These are phyloP conservation scores for Neurospora tetraspora DNA, from an alignment of 495 filamentous ascomycete species.

Conservation along the genomic window DNA sequence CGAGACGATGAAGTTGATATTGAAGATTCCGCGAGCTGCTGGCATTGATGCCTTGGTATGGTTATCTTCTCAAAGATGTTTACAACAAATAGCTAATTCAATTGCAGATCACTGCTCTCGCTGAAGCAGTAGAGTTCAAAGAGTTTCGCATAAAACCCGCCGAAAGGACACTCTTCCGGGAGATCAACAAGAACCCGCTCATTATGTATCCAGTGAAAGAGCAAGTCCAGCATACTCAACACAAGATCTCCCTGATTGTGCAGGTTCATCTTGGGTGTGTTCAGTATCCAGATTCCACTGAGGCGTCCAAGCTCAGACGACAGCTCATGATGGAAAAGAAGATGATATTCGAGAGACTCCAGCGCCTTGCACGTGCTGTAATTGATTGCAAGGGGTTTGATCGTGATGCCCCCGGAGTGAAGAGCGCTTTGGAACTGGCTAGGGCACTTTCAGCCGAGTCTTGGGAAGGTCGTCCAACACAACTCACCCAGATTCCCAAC, in stretches of 20 bases:
- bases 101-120: conserved; percentile 32
- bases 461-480: conserved; percentile 79
- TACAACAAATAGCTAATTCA: conserved; percentile 21
- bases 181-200: conserved; percentile 63
- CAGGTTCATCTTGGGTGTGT: conserved; percentile 71
- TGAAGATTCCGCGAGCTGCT: conserved; percentile 51
- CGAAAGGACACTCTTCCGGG: conserved; percentile 70
- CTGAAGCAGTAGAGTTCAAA: conserved; percentile 68
- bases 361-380: conserved; percentile 70
- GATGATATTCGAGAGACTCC: conserved; percentile 62
- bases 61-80: neutral
- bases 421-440: conserved; percentile 67
- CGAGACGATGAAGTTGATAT: conserved; percentile 71
- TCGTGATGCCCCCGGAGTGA: conserved; percentile 54
- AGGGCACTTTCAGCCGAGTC: conserved; percentile 67
- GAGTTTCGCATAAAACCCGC: conserved; percentile 58
- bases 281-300: conserved; percentile 57
- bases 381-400: conserved; percentile 70
- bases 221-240: conserved; percentile 55
- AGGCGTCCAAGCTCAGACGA: conserved; percentile 48
- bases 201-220: conserved; percentile 76
- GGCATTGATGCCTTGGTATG: conserved; percentile 64
- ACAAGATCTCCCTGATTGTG: conserved; percentile 82
- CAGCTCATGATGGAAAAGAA: conserved; percentile 60
- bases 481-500: conserved; percentile 81